These are phyloP conservation scores for Penicillium sp. DNA, from an alignment of 2,329 filamentous ascomycete species.

Conservation along the genomic window DNA sequence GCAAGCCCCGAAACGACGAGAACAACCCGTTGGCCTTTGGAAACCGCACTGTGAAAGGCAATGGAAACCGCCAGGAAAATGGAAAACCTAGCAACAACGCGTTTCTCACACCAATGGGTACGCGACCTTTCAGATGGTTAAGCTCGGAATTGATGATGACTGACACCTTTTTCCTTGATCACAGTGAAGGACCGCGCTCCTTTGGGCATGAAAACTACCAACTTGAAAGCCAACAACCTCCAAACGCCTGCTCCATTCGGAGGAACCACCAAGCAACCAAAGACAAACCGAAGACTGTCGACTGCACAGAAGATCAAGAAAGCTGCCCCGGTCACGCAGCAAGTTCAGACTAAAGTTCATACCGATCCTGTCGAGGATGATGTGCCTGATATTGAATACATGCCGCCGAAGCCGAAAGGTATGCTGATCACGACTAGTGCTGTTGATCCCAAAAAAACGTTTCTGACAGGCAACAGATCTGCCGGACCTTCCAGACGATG, in stretches of 20 bases:
- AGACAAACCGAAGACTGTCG: conserved; percentile 55
- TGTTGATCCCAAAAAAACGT: background rate
- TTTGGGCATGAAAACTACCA: conserved; percentile 92
- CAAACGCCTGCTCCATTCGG: conserved; percentile 64
- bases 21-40: conserved; percentile 63
- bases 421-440: conserved; percentile 21
- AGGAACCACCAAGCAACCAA: conserved; percentile 48
- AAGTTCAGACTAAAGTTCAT: conserved; percentile 47
- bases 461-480: conserved; percentile 49
- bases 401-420: conserved; percentile 67
- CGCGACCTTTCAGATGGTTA: conserved; percentile 23
- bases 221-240: conserved; percentile 72
- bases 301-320: conserved; percentile 60
- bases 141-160: background rate
- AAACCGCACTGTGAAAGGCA: conserved; percentile 57
- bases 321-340: conserved; percentile 50
- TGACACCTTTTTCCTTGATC: conserved; percentile 8
- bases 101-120: conserved; percentile 79
- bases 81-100: conserved; percentile 58
- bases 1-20: conserved; percentile 80
- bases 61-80: conserved; percentile 57
- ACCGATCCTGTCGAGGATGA: conserved; percentile 48
- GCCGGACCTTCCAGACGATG: conserved; percentile 45
- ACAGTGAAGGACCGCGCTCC: conserved; percentile 70
- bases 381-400: conserved; percentile 81